phyloP scores from a whole-genome alignment of 1,284 basidiomycete species.

The Afroboletus lepidellus region DNA sequence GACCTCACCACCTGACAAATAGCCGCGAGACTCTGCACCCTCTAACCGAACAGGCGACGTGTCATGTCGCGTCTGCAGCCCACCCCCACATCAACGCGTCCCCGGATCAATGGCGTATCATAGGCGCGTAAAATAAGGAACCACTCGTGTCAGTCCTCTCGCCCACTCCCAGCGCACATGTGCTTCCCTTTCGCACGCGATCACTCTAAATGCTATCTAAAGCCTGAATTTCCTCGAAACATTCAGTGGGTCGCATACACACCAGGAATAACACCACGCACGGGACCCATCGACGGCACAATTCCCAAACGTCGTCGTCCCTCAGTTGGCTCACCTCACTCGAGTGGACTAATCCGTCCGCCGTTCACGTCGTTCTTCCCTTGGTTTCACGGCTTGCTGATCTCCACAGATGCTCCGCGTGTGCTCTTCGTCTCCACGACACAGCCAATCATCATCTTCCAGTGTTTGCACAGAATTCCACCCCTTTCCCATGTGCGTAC shows the following conservation, averaged over 20 bases:
- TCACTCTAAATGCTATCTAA: conserved; percentile 17
- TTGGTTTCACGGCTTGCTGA: background rate
- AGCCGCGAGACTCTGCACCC: background rate
- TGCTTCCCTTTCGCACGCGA: conserved; percentile 12
- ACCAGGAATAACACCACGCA: conserved; percentile 1
- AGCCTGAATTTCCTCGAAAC: conserved; percentile 3
- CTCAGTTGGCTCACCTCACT: background rate
- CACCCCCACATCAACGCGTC: conserved; percentile 1
- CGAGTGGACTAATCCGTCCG: background rate
- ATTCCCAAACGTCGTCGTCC: conserved; percentile 1
- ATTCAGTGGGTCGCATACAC: background rate
- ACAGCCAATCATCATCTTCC: conserved; percentile 3
- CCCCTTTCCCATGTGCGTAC: background rate
- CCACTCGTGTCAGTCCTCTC: no score
- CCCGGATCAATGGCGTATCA: conserved; percentile 1
- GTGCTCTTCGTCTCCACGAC: conserved; percentile 7
- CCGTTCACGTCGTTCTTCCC: background rate
- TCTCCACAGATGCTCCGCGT: background rate
- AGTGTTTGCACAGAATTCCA: background rate
- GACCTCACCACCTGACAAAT: background rate
- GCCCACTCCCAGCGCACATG: background rate
- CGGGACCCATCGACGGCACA: background rate
- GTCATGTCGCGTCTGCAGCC: background rate
- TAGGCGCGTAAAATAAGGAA: background rate
- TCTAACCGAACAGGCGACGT: conserved; percentile 6